These are phyloP conservation scores for Camellia granthamiana DNA, from an alignment of 148 eudicot genomes.

Conservation along the genomic window DNA sequence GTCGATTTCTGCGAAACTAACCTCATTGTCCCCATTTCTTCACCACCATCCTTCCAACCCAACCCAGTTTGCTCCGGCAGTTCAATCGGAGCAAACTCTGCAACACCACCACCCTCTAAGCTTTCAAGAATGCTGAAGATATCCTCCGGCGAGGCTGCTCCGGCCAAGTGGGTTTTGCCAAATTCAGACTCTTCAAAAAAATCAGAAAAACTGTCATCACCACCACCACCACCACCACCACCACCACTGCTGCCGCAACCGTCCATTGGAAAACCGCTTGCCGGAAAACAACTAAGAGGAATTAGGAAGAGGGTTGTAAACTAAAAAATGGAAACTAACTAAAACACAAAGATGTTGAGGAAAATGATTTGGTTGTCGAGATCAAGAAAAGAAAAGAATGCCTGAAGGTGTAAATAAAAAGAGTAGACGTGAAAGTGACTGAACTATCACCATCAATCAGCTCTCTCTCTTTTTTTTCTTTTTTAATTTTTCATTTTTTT, in stretches of 20 bases:
- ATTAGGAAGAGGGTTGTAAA: no score
- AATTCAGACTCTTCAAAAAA: constrained; percentile 37
- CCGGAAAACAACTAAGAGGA: not conserved
- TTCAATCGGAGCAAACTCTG: constrained; percentile 6
- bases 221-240: not conserved
- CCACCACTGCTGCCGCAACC: not conserved
- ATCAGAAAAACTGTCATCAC: constrained; percentile 22
- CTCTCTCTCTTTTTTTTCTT: not conserved
- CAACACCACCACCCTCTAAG: constrained; percentile 30
- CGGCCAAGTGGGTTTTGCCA: constrained; percentile 20
- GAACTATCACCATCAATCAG: constrained; percentile 3
- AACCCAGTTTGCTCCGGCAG: not conserved
- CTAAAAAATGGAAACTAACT: constrained; percentile 1
- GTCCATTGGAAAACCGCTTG: no score
- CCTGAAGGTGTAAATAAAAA: not conserved
- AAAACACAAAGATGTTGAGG: not conserved
- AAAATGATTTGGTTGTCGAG: constrained; percentile 4
- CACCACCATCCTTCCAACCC: not conserved
- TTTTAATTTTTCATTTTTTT: no score
- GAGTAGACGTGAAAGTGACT: constrained; percentile 2
- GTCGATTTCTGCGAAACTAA: constrained; percentile 29
- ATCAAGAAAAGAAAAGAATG: not conserved
- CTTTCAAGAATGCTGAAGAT: constrained; percentile 57
- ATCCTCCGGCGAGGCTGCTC: constrained; percentile 37
- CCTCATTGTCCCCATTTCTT: not conserved